phyloP scores from a whole-genome alignment of 805 yeast species.

The Metschnikowia chrysomelidarum region DNA sequence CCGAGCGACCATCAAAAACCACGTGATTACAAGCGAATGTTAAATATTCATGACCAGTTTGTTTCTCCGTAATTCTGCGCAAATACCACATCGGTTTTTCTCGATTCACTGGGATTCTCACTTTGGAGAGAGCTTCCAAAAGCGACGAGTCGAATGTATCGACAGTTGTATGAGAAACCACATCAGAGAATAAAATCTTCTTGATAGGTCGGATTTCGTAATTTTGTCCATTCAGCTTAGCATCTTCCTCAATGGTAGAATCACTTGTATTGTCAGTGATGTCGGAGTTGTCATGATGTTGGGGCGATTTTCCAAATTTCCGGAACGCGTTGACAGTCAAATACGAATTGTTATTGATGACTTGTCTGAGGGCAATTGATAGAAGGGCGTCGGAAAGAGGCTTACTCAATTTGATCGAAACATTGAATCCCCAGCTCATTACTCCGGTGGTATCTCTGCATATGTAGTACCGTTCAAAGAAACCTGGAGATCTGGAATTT shows the following conservation, averaged over 20 bases:
- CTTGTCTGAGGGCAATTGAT: slow-evolving; percentile 13
- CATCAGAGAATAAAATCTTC: slow-evolving; percentile 9
- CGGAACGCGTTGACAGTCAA: slow-evolving; percentile 14
- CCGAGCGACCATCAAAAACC: slow-evolving; percentile 17
- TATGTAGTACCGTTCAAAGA: slow-evolving; percentile 15
- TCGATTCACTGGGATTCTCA: slow-evolving; percentile 9
- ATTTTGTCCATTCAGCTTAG: slow-evolving; percentile 9
- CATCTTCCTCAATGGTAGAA: slow-evolving; percentile 6
- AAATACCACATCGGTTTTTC: slow-evolving; percentile 13
- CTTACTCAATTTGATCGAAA: slow-evolving; percentile 8
- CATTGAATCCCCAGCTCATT: slow-evolving; percentile 13
- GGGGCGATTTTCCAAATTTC: not conserved
- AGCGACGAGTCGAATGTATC: slow-evolving; percentile 4
- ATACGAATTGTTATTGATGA: slow-evolving; percentile 10
- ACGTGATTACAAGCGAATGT: slow-evolving; percentile 15
- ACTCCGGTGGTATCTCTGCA: slow-evolving; percentile 15
- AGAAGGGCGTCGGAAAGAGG: slow-evolving; percentile 8
- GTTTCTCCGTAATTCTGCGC: slow-evolving; percentile 1
- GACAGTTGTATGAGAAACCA: slow-evolving; percentile 7
- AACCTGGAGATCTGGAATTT: slow-evolving; percentile 10
- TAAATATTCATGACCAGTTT: slow-evolving; percentile 8
- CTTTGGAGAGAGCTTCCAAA: slow-evolving; percentile 4
- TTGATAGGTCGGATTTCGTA: slow-evolving; percentile 7
- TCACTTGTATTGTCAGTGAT: too few relatives aligned
- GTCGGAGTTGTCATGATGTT: not conserved